phyloP scores from a whole-genome alignment of 2,329 filamentous ascomycete genomes.

The Aspergillus ibericus region DNA sequence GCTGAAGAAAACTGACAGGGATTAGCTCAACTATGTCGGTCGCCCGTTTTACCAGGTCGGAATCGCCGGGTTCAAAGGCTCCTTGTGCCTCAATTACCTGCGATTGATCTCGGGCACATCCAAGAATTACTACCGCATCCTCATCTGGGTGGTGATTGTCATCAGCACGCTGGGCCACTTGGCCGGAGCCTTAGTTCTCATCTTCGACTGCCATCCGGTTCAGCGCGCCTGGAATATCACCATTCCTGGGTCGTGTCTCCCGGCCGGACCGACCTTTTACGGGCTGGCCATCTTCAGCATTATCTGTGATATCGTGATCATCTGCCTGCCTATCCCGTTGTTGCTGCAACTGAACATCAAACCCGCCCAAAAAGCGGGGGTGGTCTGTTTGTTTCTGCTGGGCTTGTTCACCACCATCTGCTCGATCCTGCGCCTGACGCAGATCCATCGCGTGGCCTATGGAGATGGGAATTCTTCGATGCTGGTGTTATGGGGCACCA shows the following conservation, averaged over 20 bases:
- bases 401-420: conserved; percentile 58
- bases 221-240: conserved; percentile 50
- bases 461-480: conserved; percentile 58
- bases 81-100: conserved; percentile 55
- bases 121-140: conserved; percentile 45
- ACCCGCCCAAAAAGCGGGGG: conserved; percentile 51
- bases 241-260: conserved; percentile 46
- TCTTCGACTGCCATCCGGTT: conserved; percentile 53
- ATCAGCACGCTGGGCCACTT: conserved; percentile 51
- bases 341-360: conserved; percentile 52
- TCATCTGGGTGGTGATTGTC: conserved; percentile 49
- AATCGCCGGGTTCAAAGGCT: conserved; percentile 59
- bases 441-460: conserved; percentile 52
- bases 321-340: conserved; percentile 53
- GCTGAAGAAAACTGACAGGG: neutral
- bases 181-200: conserved; percentile 50
- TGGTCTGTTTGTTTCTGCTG: conserved; percentile 54
- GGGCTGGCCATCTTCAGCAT: conserved; percentile 55
- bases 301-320: conserved; percentile 52
- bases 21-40: conserved; percentile 53
- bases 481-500: conserved; percentile 58
- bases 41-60: conserved; percentile 57
- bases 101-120: conserved; percentile 53
- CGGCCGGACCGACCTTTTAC: conserved; percentile 52
- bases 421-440: conserved; percentile 53